Conservation (phyloP, 2,329 filamentous ascomycete genomes). For the Mariannaea sp. region DNA sequence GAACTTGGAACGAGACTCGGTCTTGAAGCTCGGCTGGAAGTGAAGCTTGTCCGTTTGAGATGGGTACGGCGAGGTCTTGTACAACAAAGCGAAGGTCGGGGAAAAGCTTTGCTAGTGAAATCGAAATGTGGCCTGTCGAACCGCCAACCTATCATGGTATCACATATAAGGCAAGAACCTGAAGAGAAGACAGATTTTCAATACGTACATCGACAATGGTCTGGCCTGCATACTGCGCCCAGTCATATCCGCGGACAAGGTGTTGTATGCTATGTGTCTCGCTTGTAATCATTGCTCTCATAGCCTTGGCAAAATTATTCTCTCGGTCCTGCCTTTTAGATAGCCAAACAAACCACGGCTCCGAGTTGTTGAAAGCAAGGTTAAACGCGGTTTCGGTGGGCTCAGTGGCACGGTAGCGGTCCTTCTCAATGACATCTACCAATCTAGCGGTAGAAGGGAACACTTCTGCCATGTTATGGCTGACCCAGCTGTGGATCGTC, state of each 20-base stretch:
- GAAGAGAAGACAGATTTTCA: too few species aligned
- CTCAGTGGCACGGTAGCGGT: slow-evolving; percentile 43
- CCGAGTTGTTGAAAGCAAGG: slow-evolving; percentile 32
- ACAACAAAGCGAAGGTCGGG: slow-evolving; percentile 49
- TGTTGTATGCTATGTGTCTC: too few species aligned
- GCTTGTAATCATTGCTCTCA: too few species aligned
- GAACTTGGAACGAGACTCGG: slow-evolving; percentile 19
- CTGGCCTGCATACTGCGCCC: too few species aligned
- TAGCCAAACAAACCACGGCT: slow-evolving; percentile 38
- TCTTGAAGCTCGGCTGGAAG: background rate
- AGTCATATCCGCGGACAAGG: too few species aligned
- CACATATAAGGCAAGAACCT: too few species aligned
- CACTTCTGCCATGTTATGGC: slow-evolving; percentile 40
- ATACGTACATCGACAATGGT: too few species aligned
- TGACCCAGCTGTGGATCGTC: slow-evolving; percentile 40
- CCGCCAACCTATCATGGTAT: slow-evolving; percentile 31
- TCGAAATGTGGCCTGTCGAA: slow-evolving; percentile 30
- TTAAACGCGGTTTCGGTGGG: slow-evolving; percentile 43
- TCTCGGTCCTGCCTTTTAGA: too few species aligned
- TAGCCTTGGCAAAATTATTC: too few species aligned
- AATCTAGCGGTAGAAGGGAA: slow-evolving; percentile 39
- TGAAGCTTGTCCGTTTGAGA: slow-evolving; percentile 1
- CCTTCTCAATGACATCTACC: slow-evolving; percentile 43
- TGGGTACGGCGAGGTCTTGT: slow-evolving; percentile 50
- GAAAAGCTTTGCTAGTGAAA: slow-evolving; percentile 33